Percentiles rank a stretch among this genome's conserved stretches.
phyloP scores from a whole-genome alignment of 345 rosid species.

The Citrus unshiu region DNA sequence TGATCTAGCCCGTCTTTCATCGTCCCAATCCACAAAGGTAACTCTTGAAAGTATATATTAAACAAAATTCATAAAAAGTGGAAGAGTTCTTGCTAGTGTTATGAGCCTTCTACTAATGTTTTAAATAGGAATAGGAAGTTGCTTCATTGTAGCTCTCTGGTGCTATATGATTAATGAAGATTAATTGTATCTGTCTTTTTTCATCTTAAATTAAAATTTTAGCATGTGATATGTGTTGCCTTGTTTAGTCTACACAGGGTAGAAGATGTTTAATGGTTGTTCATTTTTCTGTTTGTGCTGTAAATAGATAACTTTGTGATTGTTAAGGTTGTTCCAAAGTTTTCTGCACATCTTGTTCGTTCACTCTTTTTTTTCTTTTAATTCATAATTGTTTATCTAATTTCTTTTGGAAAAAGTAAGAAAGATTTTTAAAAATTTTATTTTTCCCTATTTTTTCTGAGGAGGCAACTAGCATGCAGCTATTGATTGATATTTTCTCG shows the following conservation, averaged over 20 bases:
- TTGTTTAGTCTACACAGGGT: background rate
- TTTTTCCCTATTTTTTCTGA: background rate
- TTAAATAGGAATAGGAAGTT: background rate
- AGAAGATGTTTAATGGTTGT: background rate
- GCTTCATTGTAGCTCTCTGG: background rate
- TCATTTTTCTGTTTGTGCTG: background rate
- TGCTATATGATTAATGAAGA: background rate
- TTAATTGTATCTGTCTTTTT: background rate
- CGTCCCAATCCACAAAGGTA: constrained; percentile 14
- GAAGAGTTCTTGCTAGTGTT: background rate
- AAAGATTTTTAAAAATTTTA: background rate
- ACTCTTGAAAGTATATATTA: background rate
- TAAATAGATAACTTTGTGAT: background rate
- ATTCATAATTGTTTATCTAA: background rate
- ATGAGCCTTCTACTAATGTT: background rate
- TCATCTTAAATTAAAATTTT: background rate
- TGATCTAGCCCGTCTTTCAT: background rate
- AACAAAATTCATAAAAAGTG: background rate
- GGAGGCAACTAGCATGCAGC: background rate
- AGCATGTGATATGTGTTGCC: background rate
- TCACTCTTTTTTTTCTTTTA: background rate
- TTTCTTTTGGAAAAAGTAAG: background rate
- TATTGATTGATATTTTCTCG: background rate
- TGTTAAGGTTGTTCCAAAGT: background rate
- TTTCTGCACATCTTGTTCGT: background rate